Evolutionary conservation across 2,329 filamentous ascomycete species (phyloP).

Genomic region (Ophiostoma australiae): DNA sequence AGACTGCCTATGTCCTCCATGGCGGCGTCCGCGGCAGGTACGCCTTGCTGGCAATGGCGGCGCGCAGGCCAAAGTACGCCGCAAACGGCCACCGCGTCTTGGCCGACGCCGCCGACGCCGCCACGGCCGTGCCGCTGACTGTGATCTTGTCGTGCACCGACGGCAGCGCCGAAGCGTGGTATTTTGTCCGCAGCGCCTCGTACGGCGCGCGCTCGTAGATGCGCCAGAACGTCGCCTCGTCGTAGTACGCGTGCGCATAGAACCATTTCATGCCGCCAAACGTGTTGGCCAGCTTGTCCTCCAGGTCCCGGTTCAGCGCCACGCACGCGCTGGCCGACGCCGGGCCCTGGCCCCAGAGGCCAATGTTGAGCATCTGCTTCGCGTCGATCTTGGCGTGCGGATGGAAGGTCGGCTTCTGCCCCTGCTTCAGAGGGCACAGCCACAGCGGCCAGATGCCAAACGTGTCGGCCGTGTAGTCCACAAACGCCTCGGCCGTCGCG

Average conservation of each 20-base stretch:
- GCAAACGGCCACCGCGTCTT: slow-evolving; percentile 50
- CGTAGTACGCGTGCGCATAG: slow-evolving; percentile 81
- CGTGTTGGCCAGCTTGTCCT: slow-evolving; percentile 57
- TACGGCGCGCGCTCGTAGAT: slow-evolving; percentile 56
- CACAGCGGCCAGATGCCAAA: slow-evolving; percentile 57
- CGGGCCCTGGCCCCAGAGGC: slow-evolving; percentile 77
- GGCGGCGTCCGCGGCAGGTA: slow-evolving; percentile 43
- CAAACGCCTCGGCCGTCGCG: slow-evolving; percentile 46
- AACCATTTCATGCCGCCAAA: slow-evolving; percentile 81
- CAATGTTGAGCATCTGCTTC: slow-evolving; percentile 52
- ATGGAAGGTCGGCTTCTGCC: slow-evolving; percentile 50
- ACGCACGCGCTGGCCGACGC: slow-evolving; percentile 53
- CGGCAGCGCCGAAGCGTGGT: slow-evolving; percentile 57
- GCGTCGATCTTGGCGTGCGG: slow-evolving; percentile 37
- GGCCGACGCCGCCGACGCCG: slow-evolving; percentile 27
- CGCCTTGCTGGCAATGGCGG: slow-evolving; percentile 54
- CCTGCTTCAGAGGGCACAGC: slow-evolving; percentile 52
- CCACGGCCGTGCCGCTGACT: slow-evolving; percentile 19
- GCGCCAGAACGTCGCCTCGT: slow-evolving; percentile 64
- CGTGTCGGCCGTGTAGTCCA: slow-evolving; percentile 49
- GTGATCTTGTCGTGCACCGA: slow-evolving; percentile 67
- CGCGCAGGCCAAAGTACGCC: slow-evolving; percentile 56
- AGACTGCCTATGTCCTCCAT: slow-evolving; percentile 19
- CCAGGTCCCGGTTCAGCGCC: slow-evolving; percentile 63
- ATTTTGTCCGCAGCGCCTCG: slow-evolving; percentile 57